These are phyloP conservation scores for Euphorbia lathyris DNA, from an alignment of 345 rosid species.

Conservation along the genomic window DNA sequence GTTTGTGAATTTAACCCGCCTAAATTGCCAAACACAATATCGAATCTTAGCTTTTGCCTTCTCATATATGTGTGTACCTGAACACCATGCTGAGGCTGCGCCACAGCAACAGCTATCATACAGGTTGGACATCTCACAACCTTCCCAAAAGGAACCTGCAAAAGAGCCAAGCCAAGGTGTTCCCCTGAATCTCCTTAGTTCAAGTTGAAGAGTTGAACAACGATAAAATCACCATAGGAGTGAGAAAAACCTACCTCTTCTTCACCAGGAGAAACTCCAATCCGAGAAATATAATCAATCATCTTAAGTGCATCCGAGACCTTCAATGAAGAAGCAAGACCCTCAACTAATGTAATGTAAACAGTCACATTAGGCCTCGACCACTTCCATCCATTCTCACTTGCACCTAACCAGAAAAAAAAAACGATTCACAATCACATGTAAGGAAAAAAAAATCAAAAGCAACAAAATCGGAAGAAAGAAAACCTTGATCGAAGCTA, in stretches of 20 bases:
- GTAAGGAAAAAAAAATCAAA: background rate
- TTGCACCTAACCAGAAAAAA: conserved; percentile 29
- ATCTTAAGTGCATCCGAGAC: conserved; percentile 78
- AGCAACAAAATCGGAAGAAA: background rate
- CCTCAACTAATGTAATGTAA: conserved; percentile 55
- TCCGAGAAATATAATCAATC: conserved; percentile 68
- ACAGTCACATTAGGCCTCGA: conserved; percentile 74
- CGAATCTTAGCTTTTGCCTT: background rate
- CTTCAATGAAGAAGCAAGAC: conserved; percentile 71
- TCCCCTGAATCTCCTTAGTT: background rate
- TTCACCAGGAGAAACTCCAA: conserved; percentile 80
- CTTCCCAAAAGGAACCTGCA: conserved; percentile 91
- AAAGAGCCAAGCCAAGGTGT: background rate
- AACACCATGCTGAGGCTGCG: conserved; percentile 85
- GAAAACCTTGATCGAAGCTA: conserved; percentile 72
- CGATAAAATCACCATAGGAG: background rate
- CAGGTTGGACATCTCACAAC: conserved; percentile 90
- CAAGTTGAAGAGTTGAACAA: background rate
- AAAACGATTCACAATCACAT: background rate
- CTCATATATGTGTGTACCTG: conserved; percentile 46
- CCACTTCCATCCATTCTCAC: conserved; percentile 87
- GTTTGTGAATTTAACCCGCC: background rate
- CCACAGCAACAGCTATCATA: conserved; percentile 71
- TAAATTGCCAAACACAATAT: background rate
- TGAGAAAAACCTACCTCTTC: conserved; percentile 43